These are phyloP conservation scores for Stipa capillata DNA, from an alignment of 176 grass and related monocot species.

Conservation along the genomic window DNA sequence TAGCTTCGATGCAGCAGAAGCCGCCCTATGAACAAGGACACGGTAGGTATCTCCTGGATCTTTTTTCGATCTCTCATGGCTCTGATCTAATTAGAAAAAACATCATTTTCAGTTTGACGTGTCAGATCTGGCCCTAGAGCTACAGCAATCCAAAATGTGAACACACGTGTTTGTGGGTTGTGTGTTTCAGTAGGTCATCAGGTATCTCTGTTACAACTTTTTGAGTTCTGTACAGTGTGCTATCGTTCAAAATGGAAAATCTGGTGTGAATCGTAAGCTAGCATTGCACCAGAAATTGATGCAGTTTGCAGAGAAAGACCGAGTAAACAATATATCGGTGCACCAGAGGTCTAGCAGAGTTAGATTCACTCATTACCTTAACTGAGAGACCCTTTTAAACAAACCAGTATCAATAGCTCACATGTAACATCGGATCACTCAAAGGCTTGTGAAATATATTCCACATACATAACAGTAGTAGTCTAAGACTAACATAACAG, in stretches of 20 bases:
- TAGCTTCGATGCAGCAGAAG: slow-evolving; percentile 73
- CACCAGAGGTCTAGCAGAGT: neutral
- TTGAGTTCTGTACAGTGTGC: neutral
- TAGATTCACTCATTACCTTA: neutral
- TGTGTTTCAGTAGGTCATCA: neutral
- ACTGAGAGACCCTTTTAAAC: neutral
- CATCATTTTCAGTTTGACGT: neutral
- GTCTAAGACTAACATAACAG: neutral
- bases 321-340: neutral
- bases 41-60: slow-evolving; percentile 50
- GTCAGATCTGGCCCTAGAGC: neutral
- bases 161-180: neutral
- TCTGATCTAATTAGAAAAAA: slow-evolving; percentile 50
- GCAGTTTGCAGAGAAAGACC: neutral
- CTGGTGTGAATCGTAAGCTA: neutral
- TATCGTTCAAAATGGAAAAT: neutral
- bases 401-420: neutral
- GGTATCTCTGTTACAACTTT: neutral
- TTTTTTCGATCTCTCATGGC: slow-evolving; percentile 40
- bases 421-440: neutral
- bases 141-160: slow-evolving; percentile 1
- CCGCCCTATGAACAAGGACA: slow-evolving; percentile 60
- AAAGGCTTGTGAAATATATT: neutral
- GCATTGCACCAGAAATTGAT: neutral
- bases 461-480: neutral